These are phyloP conservation scores for Vigna reflexopilosa DNA, from an alignment of 306 rosid species.

Conservation along the genomic window DNA sequence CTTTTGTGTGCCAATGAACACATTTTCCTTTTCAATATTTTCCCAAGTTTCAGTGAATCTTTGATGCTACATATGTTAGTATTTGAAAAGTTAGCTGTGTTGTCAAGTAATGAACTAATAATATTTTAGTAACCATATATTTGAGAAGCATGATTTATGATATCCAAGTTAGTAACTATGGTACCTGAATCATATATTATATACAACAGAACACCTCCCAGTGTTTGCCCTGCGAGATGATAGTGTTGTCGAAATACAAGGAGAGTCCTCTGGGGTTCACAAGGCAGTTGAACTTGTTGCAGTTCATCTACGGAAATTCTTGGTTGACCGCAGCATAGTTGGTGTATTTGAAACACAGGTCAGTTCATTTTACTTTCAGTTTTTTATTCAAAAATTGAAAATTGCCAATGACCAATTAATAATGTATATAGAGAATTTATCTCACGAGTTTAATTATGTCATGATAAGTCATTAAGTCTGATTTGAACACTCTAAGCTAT, in stretches of 20 bases:
- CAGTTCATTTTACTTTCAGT: conserved; percentile 23
- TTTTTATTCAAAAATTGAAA: conserved; percentile 17
- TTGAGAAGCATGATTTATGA: neutral
- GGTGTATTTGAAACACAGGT: conserved; percentile 67
- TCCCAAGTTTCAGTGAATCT: neutral
- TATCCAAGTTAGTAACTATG: neutral
- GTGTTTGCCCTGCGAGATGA: conserved; percentile 62
- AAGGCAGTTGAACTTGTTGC: conserved; percentile 66
- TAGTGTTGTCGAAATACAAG: conserved; percentile 67
- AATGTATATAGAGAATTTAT: conserved; percentile 7
- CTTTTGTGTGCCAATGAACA: neutral
- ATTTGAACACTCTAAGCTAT: neutral
- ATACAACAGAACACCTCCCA: conserved; percentile 59
- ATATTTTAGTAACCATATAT: conserved; percentile 7
- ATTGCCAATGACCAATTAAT: neutral
- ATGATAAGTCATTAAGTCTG: neutral
- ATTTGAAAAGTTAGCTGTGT: conserved; percentile 9
- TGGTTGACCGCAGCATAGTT: conserved; percentile 69
- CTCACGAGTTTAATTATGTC: neutral
- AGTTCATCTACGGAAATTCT: conserved; percentile 60
- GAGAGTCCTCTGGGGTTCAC: conserved; percentile 61
- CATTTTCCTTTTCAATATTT: conserved; percentile 10
- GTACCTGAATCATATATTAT: conserved; percentile 33
- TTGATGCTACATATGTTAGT: neutral
- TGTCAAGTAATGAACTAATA: conserved; percentile 9